Evolutionary conservation across 2,329 filamentous ascomycete genomes (phyloP).

Genomic region (Sarocladiaceae sp.): DNA sequence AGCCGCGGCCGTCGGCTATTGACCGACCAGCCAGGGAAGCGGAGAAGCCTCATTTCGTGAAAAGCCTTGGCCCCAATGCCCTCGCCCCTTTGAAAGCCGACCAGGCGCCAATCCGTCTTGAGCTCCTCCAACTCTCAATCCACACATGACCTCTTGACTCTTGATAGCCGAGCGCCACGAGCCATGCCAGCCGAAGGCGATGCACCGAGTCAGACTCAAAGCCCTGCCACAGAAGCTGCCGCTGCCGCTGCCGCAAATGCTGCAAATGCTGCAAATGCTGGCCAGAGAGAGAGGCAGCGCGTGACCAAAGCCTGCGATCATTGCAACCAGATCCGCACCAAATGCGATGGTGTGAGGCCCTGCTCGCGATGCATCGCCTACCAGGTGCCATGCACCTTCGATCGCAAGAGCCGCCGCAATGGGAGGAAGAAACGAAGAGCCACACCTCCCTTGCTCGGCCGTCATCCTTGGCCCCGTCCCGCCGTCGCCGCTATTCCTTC

Average conservation of each 20-base stretch:
- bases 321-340: slow-evolving; percentile 4
- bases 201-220: neutral
- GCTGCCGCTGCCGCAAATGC: too few species aligned
- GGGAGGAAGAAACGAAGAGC: slow-evolving; percentile 4
- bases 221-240: neutral
- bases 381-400: slow-evolving; percentile 3
- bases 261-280: neutral
- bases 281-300: neutral
- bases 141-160: too few species aligned
- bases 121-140: too few species aligned
- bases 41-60: too few species aligned
- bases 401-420: slow-evolving; percentile 2
- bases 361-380: slow-evolving; percentile 4
- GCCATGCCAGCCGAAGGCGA: neutral
- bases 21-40: too few species aligned
- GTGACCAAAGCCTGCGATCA: slow-evolving; percentile 4
- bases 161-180: too few species aligned
- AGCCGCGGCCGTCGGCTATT: too few species aligned
- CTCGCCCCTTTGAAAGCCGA: too few species aligned
- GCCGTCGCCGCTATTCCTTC: neutral
- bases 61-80: too few species aligned
- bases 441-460: slow-evolving; percentile 1
- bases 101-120: too few species aligned
- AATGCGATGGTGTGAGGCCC: slow-evolving; percentile 3
- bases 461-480: neutral